phyloP scores from a whole-genome alignment of 805 yeast species.

The Suhomyces sp. region DNA sequence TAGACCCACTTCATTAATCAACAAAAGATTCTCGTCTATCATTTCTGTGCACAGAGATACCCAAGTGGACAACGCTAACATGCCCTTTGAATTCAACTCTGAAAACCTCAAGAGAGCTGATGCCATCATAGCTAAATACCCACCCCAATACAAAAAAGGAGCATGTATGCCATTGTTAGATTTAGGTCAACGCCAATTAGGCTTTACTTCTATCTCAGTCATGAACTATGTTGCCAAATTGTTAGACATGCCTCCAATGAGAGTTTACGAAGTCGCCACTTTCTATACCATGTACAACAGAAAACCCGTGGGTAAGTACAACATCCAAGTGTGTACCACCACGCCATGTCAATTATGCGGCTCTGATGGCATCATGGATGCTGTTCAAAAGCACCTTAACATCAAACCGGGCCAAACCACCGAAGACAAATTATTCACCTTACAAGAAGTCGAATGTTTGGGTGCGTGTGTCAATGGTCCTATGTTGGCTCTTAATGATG shows the following conservation, averaged over 20 bases:
- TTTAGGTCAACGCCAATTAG: slow-evolving; percentile 82
- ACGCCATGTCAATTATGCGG: slow-evolving; percentile 88
- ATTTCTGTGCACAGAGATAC: slow-evolving; percentile 72
- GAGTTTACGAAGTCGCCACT: slow-evolving; percentile 90
- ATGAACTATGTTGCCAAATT: slow-evolving; percentile 87
- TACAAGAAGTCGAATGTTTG: slow-evolving; percentile 86
- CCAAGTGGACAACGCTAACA: slow-evolving; percentile 59
- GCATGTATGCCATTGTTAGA: slow-evolving; percentile 87
- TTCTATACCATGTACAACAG: slow-evolving; percentile 90
- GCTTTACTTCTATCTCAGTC: slow-evolving; percentile 80
- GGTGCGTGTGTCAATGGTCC: slow-evolving; percentile 94
- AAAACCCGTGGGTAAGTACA: slow-evolving; percentile 80
- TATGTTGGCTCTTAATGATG: slow-evolving; percentile 82
- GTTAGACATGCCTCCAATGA: slow-evolving; percentile 89
- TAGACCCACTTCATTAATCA: slow-evolving; percentile 12
- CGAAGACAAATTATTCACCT: slow-evolving; percentile 67
- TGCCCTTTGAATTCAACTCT: slow-evolving; percentile 68
- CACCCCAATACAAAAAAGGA: slow-evolving; percentile 81
- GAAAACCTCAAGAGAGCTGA: slow-evolving; percentile 69
- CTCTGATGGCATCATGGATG: slow-evolving; percentile 73
- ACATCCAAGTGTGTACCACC: slow-evolving; percentile 83
- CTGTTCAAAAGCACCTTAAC: slow-evolving; percentile 57
- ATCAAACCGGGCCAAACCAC: slow-evolving; percentile 79
- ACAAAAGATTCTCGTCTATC: slow-evolving; percentile 36
- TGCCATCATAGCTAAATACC: slow-evolving; percentile 73